Evolutionary conservation across 192 early-diverging fungal species (phyloP).

Genomic region (Rhizophagus clarus): DNA sequence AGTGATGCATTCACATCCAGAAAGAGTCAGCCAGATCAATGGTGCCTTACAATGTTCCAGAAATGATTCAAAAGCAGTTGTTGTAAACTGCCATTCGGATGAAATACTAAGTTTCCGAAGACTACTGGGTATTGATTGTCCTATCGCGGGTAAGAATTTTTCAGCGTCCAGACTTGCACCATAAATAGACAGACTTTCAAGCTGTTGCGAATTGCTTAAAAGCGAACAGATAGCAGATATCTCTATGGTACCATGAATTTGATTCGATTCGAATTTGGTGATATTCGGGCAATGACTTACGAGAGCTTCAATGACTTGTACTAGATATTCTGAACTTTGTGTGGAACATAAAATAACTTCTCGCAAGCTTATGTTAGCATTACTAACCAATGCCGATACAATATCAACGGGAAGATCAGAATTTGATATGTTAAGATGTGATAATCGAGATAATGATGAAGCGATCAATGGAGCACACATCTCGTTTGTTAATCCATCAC

Average conservation of each 20-base stretch:
- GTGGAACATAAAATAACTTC: slow-evolving; percentile 16
- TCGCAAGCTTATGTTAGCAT: background rate
- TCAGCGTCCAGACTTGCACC: slow-evolving; percentile 2
- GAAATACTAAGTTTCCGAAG: slow-evolving; percentile 17
- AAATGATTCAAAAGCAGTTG: slow-evolving; percentile 11
- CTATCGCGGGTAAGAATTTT: slow-evolving; percentile 15
- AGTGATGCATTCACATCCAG: slow-evolving; percentile 15
- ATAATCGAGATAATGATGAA: slow-evolving; percentile 7
- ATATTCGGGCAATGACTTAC: slow-evolving; percentile 10
- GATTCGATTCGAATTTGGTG: slow-evolving; percentile 21
- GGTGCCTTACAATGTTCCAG: slow-evolving; percentile 19
- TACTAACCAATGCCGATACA: background rate
- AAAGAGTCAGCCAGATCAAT: background rate
- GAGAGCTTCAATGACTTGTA: slow-evolving; percentile 2
- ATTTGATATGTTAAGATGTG: slow-evolving; percentile 10
- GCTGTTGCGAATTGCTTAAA: slow-evolving; percentile 4
- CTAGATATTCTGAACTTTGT: slow-evolving; percentile 9
- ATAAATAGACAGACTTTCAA: slow-evolving; percentile 14
- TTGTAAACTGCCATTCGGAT: slow-evolving; percentile 8
- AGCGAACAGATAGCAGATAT: slow-evolving; percentile 3
- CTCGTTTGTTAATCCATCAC: slow-evolving; percentile 18
- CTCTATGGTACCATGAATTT: slow-evolving; percentile 15
- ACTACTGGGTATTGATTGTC: slow-evolving; percentile 14
- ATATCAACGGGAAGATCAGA: slow-evolving; percentile 21
- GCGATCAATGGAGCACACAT: background rate